These are phyloP conservation scores for Apostasia shenzhenica DNA, from an alignment of 106 monocot genomes.

Conservation along the genomic window DNA sequence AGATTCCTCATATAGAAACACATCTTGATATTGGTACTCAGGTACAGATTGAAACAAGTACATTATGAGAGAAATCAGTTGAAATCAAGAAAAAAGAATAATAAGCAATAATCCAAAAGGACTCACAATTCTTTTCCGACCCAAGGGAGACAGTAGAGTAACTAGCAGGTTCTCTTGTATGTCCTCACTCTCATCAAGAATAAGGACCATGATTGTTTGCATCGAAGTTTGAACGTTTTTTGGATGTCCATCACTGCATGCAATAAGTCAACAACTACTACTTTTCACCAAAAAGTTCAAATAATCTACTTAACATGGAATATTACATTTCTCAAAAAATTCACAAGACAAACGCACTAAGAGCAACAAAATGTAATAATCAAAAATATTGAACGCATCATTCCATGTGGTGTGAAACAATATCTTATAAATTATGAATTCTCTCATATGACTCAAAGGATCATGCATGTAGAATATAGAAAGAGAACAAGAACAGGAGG, in stretches of 20 bases:
- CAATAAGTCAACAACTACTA: conserved; percentile 4
- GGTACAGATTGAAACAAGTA: not conserved
- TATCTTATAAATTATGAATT: too few relatives aligned
- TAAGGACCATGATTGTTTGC: conserved; percentile 89
- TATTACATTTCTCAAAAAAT: too few relatives aligned
- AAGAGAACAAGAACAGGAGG: too few relatives aligned
- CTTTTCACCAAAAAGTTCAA: not conserved
- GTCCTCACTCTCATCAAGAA: conserved; percentile 96
- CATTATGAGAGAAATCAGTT: not conserved
- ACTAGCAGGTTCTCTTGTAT: conserved; percentile 66
- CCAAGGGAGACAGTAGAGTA: conserved; percentile 67
- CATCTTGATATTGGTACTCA: not conserved
- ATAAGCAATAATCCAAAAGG: not conserved
- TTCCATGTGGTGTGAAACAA: too few relatives aligned
- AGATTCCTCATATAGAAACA: not conserved
- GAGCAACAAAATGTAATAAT: too few relatives aligned
- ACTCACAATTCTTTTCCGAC: conserved; percentile 60
- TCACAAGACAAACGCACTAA: too few relatives aligned
- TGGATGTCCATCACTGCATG: conserved; percentile 83
- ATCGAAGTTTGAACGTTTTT: conserved; percentile 71
- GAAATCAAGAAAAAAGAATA: not conserved
- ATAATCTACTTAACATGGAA: too few relatives aligned
- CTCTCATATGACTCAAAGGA: too few relatives aligned
- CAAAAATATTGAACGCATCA: too few relatives aligned
- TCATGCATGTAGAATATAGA: too few relatives aligned